A percentile compares a stretch with the other conserved stretches of the same genome.
Conservation (phyloP, 345 rosid genomes). For the Abelmoschus esculentus region DNA sequence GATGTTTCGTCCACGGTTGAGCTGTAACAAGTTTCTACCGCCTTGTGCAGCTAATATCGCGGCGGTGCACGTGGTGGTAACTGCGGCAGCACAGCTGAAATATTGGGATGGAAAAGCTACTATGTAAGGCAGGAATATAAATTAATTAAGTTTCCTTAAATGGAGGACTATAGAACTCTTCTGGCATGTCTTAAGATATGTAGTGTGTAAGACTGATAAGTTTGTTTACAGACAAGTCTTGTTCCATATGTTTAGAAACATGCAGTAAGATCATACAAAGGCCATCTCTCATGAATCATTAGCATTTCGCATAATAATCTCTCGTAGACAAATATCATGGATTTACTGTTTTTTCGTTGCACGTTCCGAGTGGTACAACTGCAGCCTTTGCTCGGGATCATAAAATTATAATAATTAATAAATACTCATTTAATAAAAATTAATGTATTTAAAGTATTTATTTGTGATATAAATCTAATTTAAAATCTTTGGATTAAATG, state of each 20-base stretch:
- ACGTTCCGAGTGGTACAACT: no score
- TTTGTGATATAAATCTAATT: no score
- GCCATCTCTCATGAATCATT: no score
- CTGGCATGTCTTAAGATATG: conserved; percentile 9
- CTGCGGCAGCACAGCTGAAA: conserved; percentile 2
- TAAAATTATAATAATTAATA: no score
- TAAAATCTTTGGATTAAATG: no score
- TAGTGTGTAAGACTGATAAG: conserved; percentile 14
- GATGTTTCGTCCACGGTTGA: not conserved
- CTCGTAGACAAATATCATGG: no score
- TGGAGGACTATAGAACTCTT: conserved; percentile 5
- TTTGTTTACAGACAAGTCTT: conserved; percentile 15
- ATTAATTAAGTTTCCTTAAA: conserved; percentile 9
- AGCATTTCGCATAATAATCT: no score
- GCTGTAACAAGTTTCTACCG: not conserved
- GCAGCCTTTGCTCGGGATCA: no score
- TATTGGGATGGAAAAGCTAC: conserved; percentile 7
- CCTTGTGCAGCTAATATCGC: conserved; percentile 13
- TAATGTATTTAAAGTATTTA: no score
- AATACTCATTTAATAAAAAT: no score
- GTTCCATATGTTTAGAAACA: conserved; percentile 9
- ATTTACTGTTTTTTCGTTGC: no score
- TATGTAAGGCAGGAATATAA: conserved; percentile 4
- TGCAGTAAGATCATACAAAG: not conserved
- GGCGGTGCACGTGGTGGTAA: not conserved